A percentile compares a stretch with the other conserved stretches of the same genome.
Evolutionary conservation across 306 rosid species (phyloP).

Genomic region (Cucurbita moschata): DNA sequence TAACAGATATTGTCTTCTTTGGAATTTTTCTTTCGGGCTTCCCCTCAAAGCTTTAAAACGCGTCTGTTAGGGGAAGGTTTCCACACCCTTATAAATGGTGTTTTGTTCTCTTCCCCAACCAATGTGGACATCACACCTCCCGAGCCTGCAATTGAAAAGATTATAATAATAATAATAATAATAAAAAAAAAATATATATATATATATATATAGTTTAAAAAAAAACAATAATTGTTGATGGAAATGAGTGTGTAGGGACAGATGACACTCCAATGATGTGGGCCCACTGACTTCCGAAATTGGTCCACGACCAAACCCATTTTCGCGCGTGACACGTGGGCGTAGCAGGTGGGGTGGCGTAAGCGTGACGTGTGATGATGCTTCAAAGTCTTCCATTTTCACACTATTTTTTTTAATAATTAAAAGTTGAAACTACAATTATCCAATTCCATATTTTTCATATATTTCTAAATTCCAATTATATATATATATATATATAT

Average conservation of each 20-base stretch:
- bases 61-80: no score
- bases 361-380: constrained; percentile 88
- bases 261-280: constrained; percentile 27
- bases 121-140: no score
- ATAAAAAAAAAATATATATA: not conserved
- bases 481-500: not conserved
- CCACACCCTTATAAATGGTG: no score
- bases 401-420: not conserved
- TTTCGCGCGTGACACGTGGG: constrained; percentile 50
- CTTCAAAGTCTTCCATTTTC: constrained; percentile 18
- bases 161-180: not conserved
- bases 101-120: no score
- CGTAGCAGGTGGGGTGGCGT: constrained; percentile 36
- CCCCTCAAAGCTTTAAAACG: no score
- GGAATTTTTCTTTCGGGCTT: no score
- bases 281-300: constrained; percentile 18
- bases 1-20: no score
- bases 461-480: not conserved
- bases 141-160: no score
- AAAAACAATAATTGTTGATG: not conserved
- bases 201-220: not conserved
- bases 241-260: constrained; percentile 1
- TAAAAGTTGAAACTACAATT: not conserved
- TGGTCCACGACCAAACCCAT: constrained; percentile 47
- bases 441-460: not conserved